Conservation (phyloP, 1,139 yeast species). For the Geotrichum aggregatum region DNA sequence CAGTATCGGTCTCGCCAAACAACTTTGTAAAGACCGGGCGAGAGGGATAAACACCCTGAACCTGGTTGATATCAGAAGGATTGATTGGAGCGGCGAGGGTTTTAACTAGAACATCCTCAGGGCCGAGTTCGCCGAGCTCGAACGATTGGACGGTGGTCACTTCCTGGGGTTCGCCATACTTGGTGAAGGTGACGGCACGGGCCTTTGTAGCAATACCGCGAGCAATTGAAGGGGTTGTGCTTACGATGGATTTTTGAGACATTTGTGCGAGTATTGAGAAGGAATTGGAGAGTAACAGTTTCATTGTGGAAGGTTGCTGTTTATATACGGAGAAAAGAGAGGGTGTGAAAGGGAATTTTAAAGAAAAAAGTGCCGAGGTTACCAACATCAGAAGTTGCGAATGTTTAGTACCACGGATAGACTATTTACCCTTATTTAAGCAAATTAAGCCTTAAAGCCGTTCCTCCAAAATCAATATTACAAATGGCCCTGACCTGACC, state of each 20-base stretch:
- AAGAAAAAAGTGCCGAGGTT: no score
- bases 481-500: no score
- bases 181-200: conserved; percentile 19
- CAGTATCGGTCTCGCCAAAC: conserved; percentile 56
- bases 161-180: conserved; percentile 19
- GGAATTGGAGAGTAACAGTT: no score
- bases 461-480: no score
- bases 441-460: no score
- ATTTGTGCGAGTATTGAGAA: no score
- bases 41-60: conserved; percentile 93
- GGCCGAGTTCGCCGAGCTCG: conserved; percentile 34
- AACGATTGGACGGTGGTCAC: conserved; percentile 22
- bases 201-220: conserved; percentile 15
- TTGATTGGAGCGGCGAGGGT: conserved; percentile 85
- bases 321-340: no score
- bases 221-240: not conserved
- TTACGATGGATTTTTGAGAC: not conserved
- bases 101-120: conserved; percentile 50
- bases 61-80: conserved; percentile 86
- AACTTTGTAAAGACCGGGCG: conserved; percentile 57
- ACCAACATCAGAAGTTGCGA: no score
- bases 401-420: no score
- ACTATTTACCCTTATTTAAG: no score
- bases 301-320: no score
- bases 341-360: no score